Conservation (phyloP, 2,329 filamentous ascomycete species). For the Penicillium corylophilum region DNA sequence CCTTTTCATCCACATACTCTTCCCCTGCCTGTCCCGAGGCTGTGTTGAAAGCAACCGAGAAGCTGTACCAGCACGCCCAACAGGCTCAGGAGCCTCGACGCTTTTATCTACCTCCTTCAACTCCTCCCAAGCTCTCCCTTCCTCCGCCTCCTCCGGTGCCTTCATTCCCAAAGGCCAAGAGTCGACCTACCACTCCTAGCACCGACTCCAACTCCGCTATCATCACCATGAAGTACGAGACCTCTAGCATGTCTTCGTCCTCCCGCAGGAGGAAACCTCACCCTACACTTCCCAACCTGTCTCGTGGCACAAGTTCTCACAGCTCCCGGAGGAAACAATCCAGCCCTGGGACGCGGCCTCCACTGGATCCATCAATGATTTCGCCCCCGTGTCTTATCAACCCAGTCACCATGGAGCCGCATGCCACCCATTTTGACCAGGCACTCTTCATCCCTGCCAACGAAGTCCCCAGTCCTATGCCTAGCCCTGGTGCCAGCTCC, state of each 20-base stretch:
- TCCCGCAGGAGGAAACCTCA: slow-evolving; percentile 34
- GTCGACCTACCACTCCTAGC: slow-evolving; percentile 18
- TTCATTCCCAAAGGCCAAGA: slow-evolving; percentile 24
- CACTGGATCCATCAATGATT: slow-evolving; percentile 40
- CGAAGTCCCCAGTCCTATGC: slow-evolving; percentile 37
- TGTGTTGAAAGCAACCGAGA: slow-evolving; percentile 28
- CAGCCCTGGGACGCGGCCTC: slow-evolving; percentile 25
- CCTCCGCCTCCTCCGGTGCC: slow-evolving; percentile 25
- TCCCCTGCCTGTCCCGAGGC: slow-evolving; percentile 30
- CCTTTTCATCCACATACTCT: slow-evolving; percentile 40
- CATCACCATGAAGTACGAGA: slow-evolving; percentile 31
- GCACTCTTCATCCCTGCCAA: slow-evolving; percentile 42
- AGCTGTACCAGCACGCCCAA: slow-evolving; percentile 28
- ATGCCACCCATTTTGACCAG: slow-evolving; percentile 40
- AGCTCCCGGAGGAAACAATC: slow-evolving; percentile 26
- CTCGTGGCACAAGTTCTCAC: slow-evolving; percentile 22
- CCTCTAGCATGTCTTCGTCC: slow-evolving; percentile 23
- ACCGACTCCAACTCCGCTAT: slow-evolving; percentile 26
- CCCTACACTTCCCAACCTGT: slow-evolving; percentile 31
- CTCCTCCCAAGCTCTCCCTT: slow-evolving; percentile 22
- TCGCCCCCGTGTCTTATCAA: slow-evolving; percentile 40
- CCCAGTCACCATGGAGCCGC: slow-evolving; percentile 40
- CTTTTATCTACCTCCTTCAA: slow-evolving; percentile 28
- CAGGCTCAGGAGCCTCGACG: slow-evolving; percentile 15
- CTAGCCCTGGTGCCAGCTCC: slow-evolving; percentile 32